These are phyloP conservation scores for Metrosideros polymorpha DNA, from an alignment of 441 rosid species.

Conservation along the genomic window DNA sequence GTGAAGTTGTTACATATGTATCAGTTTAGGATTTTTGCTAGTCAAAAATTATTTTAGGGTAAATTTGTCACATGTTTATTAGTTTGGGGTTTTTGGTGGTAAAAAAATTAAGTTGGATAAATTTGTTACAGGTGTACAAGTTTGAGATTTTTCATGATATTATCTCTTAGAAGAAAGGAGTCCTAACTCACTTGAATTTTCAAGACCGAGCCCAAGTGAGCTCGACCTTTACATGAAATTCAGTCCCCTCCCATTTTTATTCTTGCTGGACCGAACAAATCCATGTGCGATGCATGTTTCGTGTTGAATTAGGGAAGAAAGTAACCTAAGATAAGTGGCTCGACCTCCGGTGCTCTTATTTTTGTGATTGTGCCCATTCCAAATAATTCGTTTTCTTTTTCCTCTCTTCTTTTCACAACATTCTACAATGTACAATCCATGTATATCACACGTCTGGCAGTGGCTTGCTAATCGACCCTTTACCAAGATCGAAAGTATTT, in stretches of 20 bases:
- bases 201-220: background rate
- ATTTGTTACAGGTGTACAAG: too few relatives aligned
- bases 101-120: too few relatives aligned
- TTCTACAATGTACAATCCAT: background rate
- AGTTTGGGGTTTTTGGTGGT: too few relatives aligned
- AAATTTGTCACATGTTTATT: too few relatives aligned
- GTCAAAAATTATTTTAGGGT: too few relatives aligned
- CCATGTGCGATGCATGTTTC: background rate
- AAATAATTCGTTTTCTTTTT: background rate
- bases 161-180: too few relatives aligned
- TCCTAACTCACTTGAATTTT: background rate
- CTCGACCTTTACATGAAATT: background rate
- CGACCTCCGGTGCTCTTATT: too few relatives aligned
- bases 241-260: background rate
- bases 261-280: background rate
- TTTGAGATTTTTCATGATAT: too few relatives aligned
- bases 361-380: background rate
- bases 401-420: background rate
- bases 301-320: background rate
- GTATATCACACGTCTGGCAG: background rate
- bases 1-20: too few relatives aligned
- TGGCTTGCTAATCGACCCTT: background rate
- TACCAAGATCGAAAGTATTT: background rate
- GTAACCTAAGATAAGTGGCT: background rate
- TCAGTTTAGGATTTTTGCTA: too few relatives aligned